Percentiles rank a stretch among this genome's conserved stretches.
Conservation (phyloP, 139 green algal species). For the Micractinium conductrix region DNA sequence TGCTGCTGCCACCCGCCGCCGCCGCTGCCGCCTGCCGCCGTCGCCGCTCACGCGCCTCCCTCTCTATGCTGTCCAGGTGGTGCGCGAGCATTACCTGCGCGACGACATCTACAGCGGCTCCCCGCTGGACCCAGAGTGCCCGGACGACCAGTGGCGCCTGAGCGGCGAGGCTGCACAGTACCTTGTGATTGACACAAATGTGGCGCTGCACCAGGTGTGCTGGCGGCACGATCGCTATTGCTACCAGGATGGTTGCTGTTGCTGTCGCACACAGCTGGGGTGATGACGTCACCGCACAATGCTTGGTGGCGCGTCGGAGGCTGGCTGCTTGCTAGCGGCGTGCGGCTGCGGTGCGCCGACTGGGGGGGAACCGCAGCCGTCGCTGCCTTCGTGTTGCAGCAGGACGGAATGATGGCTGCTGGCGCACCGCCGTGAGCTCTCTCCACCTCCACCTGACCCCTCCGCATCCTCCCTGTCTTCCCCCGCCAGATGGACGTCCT, state of each 20-base stretch:
- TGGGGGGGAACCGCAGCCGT: too few species aligned
- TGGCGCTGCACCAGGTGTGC: slow-evolving; percentile 85
- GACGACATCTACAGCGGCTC: slow-evolving; percentile 94
- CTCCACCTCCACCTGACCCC: too few species aligned
- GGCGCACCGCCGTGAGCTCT: too few species aligned
- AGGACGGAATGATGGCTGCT: too few species aligned
- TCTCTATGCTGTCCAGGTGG: slow-evolving; percentile 53
- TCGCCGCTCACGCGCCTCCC: background rate
- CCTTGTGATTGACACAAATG: slow-evolving; percentile 96
- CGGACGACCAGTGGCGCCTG: slow-evolving; percentile 65
- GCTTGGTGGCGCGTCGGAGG: too few species aligned
- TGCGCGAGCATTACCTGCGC: slow-evolving; percentile 95
- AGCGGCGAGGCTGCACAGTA: slow-evolving; percentile 73
- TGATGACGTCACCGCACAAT: too few species aligned
- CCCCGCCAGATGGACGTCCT: slow-evolving; percentile 96
- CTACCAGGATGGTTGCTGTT: background rate
- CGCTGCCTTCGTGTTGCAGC: too few species aligned
- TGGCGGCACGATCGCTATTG: too few species aligned
- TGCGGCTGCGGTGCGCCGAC: too few species aligned
- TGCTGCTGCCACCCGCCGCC: background rate
- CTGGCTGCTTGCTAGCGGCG: too few species aligned
- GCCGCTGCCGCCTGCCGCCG: background rate
- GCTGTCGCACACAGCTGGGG: background rate
- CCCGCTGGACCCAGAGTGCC: slow-evolving; percentile 73
- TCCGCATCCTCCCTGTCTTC: background rate